Conservation (phyloP, 116 monocot genomes). For the Dioscorea cayenensis region DNA sequence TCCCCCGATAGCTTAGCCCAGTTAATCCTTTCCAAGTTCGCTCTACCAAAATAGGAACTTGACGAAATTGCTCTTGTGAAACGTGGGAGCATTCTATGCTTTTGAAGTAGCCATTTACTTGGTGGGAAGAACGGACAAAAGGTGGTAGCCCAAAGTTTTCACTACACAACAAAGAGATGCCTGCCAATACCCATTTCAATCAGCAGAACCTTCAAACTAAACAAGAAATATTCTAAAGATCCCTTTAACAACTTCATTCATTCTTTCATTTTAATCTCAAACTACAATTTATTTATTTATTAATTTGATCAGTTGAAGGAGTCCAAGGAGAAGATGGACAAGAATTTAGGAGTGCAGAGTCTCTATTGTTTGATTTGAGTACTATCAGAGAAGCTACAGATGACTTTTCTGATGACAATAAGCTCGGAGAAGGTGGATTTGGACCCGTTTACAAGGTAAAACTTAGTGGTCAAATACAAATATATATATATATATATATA, state of each 20-base stretch:
- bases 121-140: constrained; percentile 4
- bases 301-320: neutral
- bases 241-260: neutral
- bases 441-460: neutral
- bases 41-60: too few relatives aligned
- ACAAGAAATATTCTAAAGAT: neutral
- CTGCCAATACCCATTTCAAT: constrained; percentile 6
- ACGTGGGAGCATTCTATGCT: constrained; percentile 11
- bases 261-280: neutral
- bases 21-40: too few relatives aligned
- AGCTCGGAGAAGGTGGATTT: constrained; percentile 29
- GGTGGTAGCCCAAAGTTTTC: constrained; percentile 10
- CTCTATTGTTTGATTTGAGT: constrained; percentile 6
- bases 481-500: neutral
- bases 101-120: constrained; percentile 7
- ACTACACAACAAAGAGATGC: constrained; percentile 11
- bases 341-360: neutral
- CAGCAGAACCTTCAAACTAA: neutral
- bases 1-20: too few relatives aligned
- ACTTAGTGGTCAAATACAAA: neutral
- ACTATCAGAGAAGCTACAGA: constrained; percentile 16
- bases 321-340: neutral
- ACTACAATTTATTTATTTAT: neutral
- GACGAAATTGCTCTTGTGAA: constrained; percentile 33
- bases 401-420: constrained; percentile 22